Base-by-base conservation (phyloP, 306 rosid species). In the Calophaca sinica region DNA sequence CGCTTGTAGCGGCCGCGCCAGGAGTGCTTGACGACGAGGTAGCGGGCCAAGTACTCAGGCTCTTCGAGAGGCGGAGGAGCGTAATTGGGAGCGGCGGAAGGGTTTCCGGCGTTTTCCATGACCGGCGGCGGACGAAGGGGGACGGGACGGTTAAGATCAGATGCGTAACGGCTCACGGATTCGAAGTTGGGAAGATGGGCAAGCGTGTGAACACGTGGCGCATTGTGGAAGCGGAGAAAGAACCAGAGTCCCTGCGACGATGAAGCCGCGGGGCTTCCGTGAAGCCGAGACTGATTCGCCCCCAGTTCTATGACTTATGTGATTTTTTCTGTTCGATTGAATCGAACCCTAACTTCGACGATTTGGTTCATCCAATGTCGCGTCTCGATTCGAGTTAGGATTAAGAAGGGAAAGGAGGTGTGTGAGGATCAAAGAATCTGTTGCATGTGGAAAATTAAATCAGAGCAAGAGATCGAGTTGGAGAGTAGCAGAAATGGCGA, bases 1-100 rank as follows among this genome's bases (percentile, higher is more conserved):
- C 99, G 87, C 87, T 92, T 96, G 86, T 96, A 96, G 14, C 99
- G 97, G 53, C 99, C 99, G 2, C 98, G 96, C 99, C 99, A 96
- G 0, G 99, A 96, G 92, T 96, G 99, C 79, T 96, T 96, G 48
- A 92, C 68, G 29, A 90, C 97, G 69, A 87, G 8, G 76, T 96
- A 92, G 7, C 99, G 88, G 3, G 97, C 97, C 77, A 96, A 66
- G 84, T 96, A 96, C 88, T 96, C 99, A 0, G 86, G 90, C 84
- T 96, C 99, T 68, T 96, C 99, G 32, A 79, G 58, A 4, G 90
- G 77, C 2, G 81, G 67, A 32, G 88, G 86, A 29, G 80, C 77
- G 2, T 76, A 46, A 48, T 52, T 84, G 49, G 81, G 13, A 11
- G 52, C 68, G 39, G 83, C 77, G 70, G 81, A 44, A 41, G 78